A percentile compares a stretch with the other conserved stretches of the same genome.
Evolutionary conservation across 2,329 filamentous ascomycete species (phyloP).

Genomic region (Zymoseptoria brevis): DNA sequence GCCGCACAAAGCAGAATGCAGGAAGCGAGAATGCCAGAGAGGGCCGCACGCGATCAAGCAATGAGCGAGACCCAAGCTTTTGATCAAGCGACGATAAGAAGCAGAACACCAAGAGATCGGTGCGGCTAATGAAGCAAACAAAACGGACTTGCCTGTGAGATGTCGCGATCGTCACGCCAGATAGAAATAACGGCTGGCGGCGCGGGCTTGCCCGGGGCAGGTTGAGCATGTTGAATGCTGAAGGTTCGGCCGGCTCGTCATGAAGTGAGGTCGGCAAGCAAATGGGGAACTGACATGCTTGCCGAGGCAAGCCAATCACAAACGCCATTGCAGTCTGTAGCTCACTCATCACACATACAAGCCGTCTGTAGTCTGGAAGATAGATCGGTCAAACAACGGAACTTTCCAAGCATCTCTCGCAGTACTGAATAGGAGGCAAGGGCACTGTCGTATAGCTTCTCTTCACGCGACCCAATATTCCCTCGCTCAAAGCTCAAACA

Average conservation of each 20-base stretch:
- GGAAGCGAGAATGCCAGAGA: not conserved
- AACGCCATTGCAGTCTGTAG: not conserved
- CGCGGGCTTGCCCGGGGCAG: too few species aligned
- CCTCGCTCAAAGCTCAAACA: slow-evolving; percentile 38
- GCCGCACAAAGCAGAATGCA: not conserved
- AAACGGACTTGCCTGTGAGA: not conserved
- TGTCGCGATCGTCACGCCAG: not conserved
- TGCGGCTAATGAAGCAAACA: not conserved
- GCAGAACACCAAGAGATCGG: not conserved
- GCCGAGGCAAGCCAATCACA: not conserved
- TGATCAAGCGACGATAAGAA: not conserved
- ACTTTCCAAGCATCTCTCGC: not conserved
- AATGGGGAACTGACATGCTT: not conserved
- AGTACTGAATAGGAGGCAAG: not conserved
- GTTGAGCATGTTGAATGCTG: not conserved
- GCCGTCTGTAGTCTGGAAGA: too few species aligned
- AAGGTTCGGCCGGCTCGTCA: not conserved
- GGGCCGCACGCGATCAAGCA: not conserved
- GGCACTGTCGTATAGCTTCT: not conserved
- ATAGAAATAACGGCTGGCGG: too few species aligned
- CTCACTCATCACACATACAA: not conserved
- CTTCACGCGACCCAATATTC: not conserved
- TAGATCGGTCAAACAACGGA: not conserved
- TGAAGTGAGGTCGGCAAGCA: not conserved
- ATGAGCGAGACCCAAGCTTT: not conserved